Conservation (phyloP, 129 eudicot species). For the Chrysanthemum lavandulifolium region DNA sequence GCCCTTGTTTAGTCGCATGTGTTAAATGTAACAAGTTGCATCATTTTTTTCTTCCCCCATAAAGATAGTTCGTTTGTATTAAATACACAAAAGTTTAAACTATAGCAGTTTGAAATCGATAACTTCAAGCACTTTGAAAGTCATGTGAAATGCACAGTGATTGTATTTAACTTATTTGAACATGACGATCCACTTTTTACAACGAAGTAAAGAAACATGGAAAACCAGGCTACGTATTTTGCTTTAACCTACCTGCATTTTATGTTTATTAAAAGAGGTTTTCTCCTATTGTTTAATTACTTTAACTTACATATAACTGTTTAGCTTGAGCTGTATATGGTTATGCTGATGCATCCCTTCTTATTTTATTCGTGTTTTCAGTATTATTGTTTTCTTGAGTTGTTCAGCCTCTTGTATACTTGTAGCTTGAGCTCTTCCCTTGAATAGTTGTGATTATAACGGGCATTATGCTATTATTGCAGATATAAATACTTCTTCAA, state of each 20-base stretch:
- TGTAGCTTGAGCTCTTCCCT: background rate
- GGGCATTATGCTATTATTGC: conserved; percentile 31
- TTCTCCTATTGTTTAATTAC: background rate
- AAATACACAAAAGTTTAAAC: background rate
- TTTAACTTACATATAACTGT: conserved; percentile 6
- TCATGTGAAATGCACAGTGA: background rate
- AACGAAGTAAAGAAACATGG: background rate
- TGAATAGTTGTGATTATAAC: background rate
- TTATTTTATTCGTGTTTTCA: background rate
- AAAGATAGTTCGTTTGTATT: background rate
- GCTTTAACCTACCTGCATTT: background rate
- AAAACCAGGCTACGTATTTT: background rate
- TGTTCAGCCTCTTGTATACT: background rate
- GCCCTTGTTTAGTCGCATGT: background rate
- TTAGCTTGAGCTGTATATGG: background rate
- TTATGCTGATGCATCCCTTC: background rate
- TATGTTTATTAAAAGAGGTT: no score
- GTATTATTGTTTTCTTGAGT: background rate
- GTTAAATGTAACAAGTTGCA: conserved; percentile 10
- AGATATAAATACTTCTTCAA: conserved; percentile 67
- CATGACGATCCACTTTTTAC: background rate
- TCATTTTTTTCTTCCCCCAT: background rate
- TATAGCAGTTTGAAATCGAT: background rate
- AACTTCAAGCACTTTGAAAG: background rate
- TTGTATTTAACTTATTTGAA: background rate